Evolutionary conservation across 2,329 filamentous ascomycete genomes (phyloP).

Genomic region (Sclerotinia minor): DNA sequence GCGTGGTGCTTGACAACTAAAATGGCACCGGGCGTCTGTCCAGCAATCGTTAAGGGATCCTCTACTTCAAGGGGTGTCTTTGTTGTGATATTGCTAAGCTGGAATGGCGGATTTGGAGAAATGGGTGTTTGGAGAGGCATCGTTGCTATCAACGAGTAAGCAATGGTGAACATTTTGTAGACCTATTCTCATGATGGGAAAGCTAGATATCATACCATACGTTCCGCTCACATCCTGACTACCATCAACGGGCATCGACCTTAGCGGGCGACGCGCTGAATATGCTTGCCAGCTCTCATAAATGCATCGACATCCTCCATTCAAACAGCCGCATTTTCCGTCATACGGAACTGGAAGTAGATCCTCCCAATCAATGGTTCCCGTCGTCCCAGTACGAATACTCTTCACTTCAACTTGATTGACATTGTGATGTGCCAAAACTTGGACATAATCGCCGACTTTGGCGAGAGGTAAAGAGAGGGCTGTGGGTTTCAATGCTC

Average conservation of each 20-base stretch:
- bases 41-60: constrained; percentile 4
- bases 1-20: constrained; percentile 9
- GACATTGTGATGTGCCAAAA: background rate
- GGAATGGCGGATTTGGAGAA: background rate
- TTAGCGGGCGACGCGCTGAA: background rate
- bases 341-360: constrained; percentile 17
- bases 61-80: background rate
- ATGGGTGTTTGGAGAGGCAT: background rate
- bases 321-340: constrained; percentile 8
- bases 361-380: constrained; percentile 8
- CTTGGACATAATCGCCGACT: constrained; percentile 19
- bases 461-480: background rate
- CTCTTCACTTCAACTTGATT: background rate
- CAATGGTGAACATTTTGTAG: background rate
- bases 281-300: constrained; percentile 19
- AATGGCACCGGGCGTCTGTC: constrained; percentile 12
- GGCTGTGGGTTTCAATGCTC: background rate
- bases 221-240: constrained; percentile 1
- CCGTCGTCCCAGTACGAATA: constrained; percentile 16
- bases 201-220: background rate
- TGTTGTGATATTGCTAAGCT: background rate
- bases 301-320: constrained; percentile 14
- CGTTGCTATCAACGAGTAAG: background rate
- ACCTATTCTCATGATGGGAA: background rate
- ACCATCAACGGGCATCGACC: background rate